Evolutionary conservation across 306 rosid genomes (phyloP).

Genomic region (Cucurbita argyrosperma): DNA sequence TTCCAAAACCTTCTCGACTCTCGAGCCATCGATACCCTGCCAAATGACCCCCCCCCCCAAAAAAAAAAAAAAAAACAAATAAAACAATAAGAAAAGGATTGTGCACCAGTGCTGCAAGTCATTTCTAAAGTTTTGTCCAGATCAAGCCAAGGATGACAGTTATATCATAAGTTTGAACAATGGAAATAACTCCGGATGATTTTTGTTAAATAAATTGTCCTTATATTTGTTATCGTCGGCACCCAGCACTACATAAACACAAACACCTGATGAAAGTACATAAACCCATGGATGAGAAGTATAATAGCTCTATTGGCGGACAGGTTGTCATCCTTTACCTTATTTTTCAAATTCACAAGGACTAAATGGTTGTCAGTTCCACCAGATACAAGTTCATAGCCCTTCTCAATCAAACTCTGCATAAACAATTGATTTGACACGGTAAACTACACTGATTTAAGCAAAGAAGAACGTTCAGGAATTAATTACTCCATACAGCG

Average conservation of each 20-base stretch:
- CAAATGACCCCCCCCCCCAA: background rate
- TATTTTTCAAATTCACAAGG: conserved; percentile 69
- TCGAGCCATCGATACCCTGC: conserved; percentile 87
- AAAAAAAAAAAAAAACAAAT: background rate
- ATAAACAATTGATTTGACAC: background rate
- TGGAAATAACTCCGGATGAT: background rate
- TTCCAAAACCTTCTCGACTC: conserved; percentile 93
- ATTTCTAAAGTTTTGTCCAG: background rate
- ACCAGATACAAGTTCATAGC: conserved; percentile 87
- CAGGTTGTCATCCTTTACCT: conserved; percentile 33
- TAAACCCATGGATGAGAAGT: background rate
- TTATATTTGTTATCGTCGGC: background rate
- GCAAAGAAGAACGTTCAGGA: background rate
- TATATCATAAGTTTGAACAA: background rate
- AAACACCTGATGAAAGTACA: background rate
- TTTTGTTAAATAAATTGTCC: background rate
- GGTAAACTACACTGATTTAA: background rate
- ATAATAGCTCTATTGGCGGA: conserved; percentile 5
- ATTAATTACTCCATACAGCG: background rate
- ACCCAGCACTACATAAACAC: background rate
- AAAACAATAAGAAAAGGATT: background rate
- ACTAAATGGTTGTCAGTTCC: conserved; percentile 93
- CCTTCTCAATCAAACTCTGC: conserved; percentile 77
- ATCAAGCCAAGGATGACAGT: background rate
- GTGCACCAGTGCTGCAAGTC: background rate